Evolutionary conservation across 192 early-diverging fungal genomes (phyloP), one percentile per base, ranked within the genome.

Genomic region (Obelidium mucronatum): DNA sequence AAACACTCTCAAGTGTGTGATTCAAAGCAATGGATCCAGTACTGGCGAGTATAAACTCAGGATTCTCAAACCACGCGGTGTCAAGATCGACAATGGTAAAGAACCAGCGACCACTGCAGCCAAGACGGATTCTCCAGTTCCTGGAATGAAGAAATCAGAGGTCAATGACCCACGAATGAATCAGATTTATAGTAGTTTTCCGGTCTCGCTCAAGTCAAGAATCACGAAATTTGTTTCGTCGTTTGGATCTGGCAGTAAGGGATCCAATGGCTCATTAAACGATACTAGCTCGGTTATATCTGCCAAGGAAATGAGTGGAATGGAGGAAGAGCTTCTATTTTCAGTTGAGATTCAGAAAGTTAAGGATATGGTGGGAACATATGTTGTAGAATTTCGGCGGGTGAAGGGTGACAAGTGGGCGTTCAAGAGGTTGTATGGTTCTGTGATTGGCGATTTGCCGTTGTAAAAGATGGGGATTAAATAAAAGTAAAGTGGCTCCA

Each of bases 401-500:
- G 1, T 55, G 33, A 39, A 48, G 30, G 75, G 75, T 17, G 75
- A 77, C 42, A 58, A 76, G 51, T 77, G 75, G 75, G 75, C 34
- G 15, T 77, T 77, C 68, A 77, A 77, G 24, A 31, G 75, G 19
- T 35, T 77, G 48, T 77, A 77, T 30, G 19, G 19, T 34, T 17
- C 34, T n/a, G 34, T 77, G 11, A 55, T 77, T 13, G 51, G 28
- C 35, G 33, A 73, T 30, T 42, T 77, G 24, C 75, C 75, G 19
- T 35, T 75, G 53, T 60, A 56, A 58, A 19, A n/a, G n/a, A n/a
- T n/a, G n/a, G n/a, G n/a, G 44, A 48, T 48, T 6, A 48, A 48
- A 48, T 48, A 17, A 19, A 6, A 48, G 44, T 15, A 48, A 6
- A 15, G 19, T 48, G 44, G 11, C 44, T 48, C 19, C 44, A 15